These are phyloP conservation scores for Rhodomyrtus psidioides DNA, from an alignment of 441 rosid species.

Conservation along the genomic window DNA sequence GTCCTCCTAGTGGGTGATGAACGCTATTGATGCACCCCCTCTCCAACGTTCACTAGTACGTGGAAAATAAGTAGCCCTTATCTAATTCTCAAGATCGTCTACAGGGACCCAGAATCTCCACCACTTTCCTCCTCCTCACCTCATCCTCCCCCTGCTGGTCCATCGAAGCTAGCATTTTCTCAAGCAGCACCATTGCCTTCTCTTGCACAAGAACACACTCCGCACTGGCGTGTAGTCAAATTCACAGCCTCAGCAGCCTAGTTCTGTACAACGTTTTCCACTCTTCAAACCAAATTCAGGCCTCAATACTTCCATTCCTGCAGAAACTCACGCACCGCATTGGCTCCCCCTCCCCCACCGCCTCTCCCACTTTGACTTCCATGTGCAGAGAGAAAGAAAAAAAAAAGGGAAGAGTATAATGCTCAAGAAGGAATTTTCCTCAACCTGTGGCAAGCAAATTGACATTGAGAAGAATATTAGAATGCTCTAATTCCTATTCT, in stretches of 20 bases:
- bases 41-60: too few species aligned
- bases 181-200: constrained; percentile 17
- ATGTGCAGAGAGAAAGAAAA: too few species aligned
- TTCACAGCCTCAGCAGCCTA: constrained; percentile 14
- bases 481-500: neutral
- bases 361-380: constrained; percentile 8
- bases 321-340: constrained; percentile 16
- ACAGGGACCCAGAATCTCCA: constrained; percentile 2
- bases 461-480: too few species aligned
- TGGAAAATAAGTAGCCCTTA: too few species aligned
- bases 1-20: too few species aligned
- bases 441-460: too few species aligned
- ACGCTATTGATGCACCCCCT: too few species aligned
- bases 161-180: constrained; percentile 4
- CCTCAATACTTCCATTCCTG: constrained; percentile 1
- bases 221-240: constrained; percentile 18
- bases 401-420: too few species aligned
- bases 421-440: too few species aligned
- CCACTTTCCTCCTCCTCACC: constrained; percentile 12
- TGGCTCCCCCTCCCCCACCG: constrained; percentile 19
- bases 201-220: constrained; percentile 14
- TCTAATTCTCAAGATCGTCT: too few species aligned
- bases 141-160: constrained; percentile 15
- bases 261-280: constrained; percentile 16
- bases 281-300: constrained; percentile 12